These are phyloP conservation scores for Nepenthes mirabilis DNA, from an alignment of 148 eudicot species.

Conservation along the genomic window DNA sequence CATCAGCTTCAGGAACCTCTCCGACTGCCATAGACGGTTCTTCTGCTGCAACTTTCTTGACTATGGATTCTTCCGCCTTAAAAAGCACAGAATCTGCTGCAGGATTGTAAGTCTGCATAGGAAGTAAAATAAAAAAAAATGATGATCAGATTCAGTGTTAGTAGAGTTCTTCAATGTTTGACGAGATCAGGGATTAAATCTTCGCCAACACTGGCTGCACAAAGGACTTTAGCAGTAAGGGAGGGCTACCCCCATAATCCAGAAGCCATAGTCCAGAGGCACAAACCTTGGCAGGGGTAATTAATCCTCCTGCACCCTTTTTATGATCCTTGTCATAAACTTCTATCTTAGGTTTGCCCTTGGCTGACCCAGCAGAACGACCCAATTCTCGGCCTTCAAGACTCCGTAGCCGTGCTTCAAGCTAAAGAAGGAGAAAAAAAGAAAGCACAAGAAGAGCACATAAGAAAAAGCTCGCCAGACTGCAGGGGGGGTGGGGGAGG, in stretches of 20 bases:
- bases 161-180: too few relatives aligned
- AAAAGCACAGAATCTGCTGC: conserved; percentile 73
- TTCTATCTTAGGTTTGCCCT: conserved; percentile 95
- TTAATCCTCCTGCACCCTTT: conserved; percentile 73
- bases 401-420: conserved; percentile 76
- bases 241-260: conserved; percentile 43
- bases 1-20: conserved; percentile 9
- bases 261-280: background rate
- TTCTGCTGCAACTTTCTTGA: conserved; percentile 13
- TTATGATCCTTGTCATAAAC: conserved; percentile 79
- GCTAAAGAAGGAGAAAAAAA: conserved; percentile 23
- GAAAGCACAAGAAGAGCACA: conserved; percentile 1
- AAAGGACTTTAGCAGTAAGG: background rate
- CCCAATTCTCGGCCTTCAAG: conserved; percentile 86
- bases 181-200: too few relatives aligned
- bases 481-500: too few relatives aligned
- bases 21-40: conserved; percentile 8
- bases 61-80: conserved; percentile 18
- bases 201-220: background rate
- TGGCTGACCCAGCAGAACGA: conserved; percentile 80
- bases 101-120: conserved; percentile 64
- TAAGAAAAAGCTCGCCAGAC: background rate
- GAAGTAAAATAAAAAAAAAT: too few relatives aligned
- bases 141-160: too few relatives aligned
- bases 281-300: conserved; percentile 79